A percentile compares a stretch with the other conserved stretches of the same genome.
phyloP scores from a whole-genome alignment of 768 basidiomycete genomes.

The Daedaleopsis sinensis region DNA sequence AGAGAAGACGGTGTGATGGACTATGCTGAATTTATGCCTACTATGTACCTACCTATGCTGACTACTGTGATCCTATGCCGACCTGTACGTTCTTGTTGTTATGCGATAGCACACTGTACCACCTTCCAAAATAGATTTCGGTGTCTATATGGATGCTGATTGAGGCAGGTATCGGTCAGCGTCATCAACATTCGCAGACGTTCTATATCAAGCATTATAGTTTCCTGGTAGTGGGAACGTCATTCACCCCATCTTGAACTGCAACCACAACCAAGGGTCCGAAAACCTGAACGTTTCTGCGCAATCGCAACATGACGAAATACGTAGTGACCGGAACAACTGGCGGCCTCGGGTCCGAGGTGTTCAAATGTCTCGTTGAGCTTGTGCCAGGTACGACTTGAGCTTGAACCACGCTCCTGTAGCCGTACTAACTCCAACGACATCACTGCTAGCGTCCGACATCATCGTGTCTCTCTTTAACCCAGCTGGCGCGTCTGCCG shows the following conservation, averaged over 20 bases:
- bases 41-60: background rate
- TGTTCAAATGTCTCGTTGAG: slow-evolving; percentile 35
- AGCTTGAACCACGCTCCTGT: no score
- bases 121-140: no score
- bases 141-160: no score
- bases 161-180: no score
- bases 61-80: background rate
- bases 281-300: background rate
- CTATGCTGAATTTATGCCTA: no score
- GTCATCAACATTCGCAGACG: background rate
- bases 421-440: background rate
- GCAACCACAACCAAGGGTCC: no score
- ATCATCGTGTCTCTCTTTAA: slow-evolving; percentile 38
- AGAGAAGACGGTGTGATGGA: background rate
- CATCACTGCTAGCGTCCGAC: slow-evolving; percentile 21
- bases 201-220: background rate
- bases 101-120: background rate
- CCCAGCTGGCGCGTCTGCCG: slow-evolving; percentile 30
- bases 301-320: slow-evolving; percentile 22
- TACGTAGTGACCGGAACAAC: slow-evolving; percentile 42
- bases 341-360: slow-evolving; percentile 38
- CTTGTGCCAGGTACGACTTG: slow-evolving; percentile 28
- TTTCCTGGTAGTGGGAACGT: background rate
- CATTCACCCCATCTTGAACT: no score
- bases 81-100: background rate